Evolutionary conservation across 2,329 filamentous ascomycete species (phyloP), one percentile per base, ranked within the genome.

Genomic region (Penicillium concentricum): DNA sequence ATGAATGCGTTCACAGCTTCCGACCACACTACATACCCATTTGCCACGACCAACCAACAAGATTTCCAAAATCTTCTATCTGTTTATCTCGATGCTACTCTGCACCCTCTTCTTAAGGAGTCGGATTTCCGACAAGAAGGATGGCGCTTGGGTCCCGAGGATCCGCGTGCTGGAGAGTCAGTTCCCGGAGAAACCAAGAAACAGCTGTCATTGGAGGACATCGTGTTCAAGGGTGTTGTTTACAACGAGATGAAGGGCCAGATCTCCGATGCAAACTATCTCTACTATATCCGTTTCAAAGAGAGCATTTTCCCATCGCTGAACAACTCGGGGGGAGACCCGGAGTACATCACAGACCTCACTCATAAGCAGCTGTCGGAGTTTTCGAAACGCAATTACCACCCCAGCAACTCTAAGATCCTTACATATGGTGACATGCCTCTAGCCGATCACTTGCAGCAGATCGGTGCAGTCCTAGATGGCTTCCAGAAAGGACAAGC

Each of bases 181-280:
- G 65, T 77, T 56, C 59, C 76, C 66, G 67, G 78, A 61, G 59
- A 81, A 74, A 60, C 79, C 72, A 67, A 73, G 62, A 82, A 86
- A 54, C 84, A 86, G 69, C 85, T 86, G 72, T 86, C 85, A 61
- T 78, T 96, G 38, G 73, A 75, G 20, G 76, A 78, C 46, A 72
- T 78, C 42, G 90, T 96, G 0, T 97, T 97, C 82, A 97, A 97
- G 78, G 93, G 93, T 26, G 94, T 97, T 1, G 93, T 97, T 0
- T 97, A 97, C 78, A 99, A 99, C 69, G 94, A 99, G 78, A 99
- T 99, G 94, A 99, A 99, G 78, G 94, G 94, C 0, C 92, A 97
- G 71, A 96, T 97, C 87, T 97, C 94, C 2, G 94, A 99, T 73
- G 92, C 93, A 7, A 91, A 91, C 64, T 99, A 99, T 69, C 80